phyloP scores from a whole-genome alignment of 805 yeast genomes.

The Candida nanaspora region DNA sequence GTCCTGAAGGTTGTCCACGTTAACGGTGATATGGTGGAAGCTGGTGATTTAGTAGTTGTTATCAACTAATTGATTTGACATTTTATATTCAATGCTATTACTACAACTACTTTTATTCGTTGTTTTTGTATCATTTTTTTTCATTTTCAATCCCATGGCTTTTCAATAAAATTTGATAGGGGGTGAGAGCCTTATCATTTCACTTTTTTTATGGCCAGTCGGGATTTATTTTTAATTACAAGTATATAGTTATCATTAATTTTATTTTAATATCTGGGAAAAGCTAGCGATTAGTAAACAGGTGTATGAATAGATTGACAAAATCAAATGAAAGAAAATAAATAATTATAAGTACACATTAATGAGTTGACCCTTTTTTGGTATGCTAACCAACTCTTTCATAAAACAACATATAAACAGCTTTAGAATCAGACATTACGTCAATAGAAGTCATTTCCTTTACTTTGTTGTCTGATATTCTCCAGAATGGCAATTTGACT shows the following conservation, averaged over 20 bases:
- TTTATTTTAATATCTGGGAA: neutral
- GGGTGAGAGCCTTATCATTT: slow-evolving; percentile 1
- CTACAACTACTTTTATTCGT: neutral
- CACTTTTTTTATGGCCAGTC: neutral
- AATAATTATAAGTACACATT: too few species aligned
- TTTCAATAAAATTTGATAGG: neutral
- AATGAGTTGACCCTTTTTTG: too few species aligned
- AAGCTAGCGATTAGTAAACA: too few species aligned
- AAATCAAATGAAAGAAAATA: too few species aligned
- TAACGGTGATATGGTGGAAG: slow-evolving; percentile 94
- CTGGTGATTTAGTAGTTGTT: slow-evolving; percentile 92
- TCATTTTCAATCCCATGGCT: too few species aligned
- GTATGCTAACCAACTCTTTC: too few species aligned
- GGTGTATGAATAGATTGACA: too few species aligned
- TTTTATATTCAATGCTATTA: neutral
- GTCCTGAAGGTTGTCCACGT: slow-evolving; percentile 66
- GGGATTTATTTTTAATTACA: neutral
- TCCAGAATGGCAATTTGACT: slow-evolving; percentile 67
- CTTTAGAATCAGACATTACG: slow-evolving; percentile 60
- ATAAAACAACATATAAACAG: slow-evolving; percentile 83
- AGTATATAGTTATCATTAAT: neutral
- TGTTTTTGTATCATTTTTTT: neutral
- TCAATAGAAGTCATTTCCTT: slow-evolving; percentile 49
- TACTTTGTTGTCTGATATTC: slow-evolving; percentile 70
- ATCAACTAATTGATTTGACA: slow-evolving; percentile 37